Evolutionary conservation across 2,329 filamentous ascomycete genomes (phyloP).

Genomic region (Exophiala bonariae): DNA sequence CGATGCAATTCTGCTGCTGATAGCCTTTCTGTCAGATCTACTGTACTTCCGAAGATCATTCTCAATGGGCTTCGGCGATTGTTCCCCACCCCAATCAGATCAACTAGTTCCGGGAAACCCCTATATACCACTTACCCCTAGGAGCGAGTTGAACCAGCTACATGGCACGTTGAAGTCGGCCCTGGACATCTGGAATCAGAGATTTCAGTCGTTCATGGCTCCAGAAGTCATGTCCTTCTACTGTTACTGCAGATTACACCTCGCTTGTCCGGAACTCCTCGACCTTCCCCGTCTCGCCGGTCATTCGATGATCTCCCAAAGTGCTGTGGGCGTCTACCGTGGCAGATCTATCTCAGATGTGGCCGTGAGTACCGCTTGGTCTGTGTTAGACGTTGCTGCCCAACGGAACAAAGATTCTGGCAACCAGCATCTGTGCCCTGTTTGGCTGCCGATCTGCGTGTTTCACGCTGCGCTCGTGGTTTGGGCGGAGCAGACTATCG

Average conservation of each 20-base stretch:
- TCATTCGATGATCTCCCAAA: neutral
- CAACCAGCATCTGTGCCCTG: neutral
- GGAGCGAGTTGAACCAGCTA: neutral
- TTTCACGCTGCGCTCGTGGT: constrained; percentile 10
- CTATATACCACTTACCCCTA: neutral
- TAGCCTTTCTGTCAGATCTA: constrained; percentile 2
- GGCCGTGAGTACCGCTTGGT: constrained; percentile 1
- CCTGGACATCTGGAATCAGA: constrained; percentile 4
- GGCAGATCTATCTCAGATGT: constrained; percentile 1
- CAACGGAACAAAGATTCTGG: neutral
- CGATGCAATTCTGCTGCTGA: constrained; percentile 5
- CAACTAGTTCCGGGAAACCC: neutral
- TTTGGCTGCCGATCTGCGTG: constrained; percentile 8
- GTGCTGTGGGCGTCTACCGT: too few relatives aligned
- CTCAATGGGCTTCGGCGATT: too few relatives aligned
- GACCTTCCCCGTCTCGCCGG: constrained; percentile 1
- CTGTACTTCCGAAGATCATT: constrained; percentile 1
- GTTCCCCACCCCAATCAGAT: too few relatives aligned
- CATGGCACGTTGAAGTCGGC: neutral
- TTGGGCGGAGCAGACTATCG: constrained; percentile 5
- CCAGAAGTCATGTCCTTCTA: constrained; percentile 6
- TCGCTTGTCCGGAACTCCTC: neutral
- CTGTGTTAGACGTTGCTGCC: neutral
- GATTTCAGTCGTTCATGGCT: neutral
- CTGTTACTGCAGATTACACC: constrained; percentile 8